A percentile compares a stretch with the other conserved stretches of the same genome.
These are phyloP conservation scores for Lepraria neglecta DNA, from an alignment of 495 filamentous ascomycete species.

Conservation along the genomic window DNA sequence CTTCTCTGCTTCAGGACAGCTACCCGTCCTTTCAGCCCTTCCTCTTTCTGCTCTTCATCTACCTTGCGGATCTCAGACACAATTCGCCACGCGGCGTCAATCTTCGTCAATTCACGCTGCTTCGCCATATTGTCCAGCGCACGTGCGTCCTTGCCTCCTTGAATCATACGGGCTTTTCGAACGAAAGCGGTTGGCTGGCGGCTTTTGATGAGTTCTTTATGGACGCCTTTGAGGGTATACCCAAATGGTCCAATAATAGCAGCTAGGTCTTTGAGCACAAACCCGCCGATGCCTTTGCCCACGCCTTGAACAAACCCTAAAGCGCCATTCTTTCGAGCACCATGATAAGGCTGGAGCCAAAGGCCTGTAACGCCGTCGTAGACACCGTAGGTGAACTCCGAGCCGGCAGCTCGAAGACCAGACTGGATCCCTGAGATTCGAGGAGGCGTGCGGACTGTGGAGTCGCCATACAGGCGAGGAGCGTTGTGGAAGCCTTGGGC, in stretches of 20 bases:
- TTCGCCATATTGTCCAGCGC: constrained; percentile 18
- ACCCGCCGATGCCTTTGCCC: constrained; percentile 67
- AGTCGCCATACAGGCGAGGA: constrained; percentile 67
- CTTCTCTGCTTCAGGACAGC: constrained; percentile 29
- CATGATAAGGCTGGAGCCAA: constrained; percentile 57
- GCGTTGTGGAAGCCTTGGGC: constrained; percentile 81
- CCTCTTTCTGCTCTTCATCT: constrained; percentile 32
- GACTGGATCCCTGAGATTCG: constrained; percentile 63
- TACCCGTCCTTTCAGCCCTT: constrained; percentile 30
- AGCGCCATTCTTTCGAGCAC: constrained; percentile 52
- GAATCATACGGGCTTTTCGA: constrained; percentile 43
- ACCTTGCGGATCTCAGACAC: constrained; percentile 38
- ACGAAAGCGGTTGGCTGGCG: constrained; percentile 44
- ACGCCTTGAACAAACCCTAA: constrained; percentile 60
- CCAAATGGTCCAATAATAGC: constrained; percentile 58
- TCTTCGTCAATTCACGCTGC: constrained; percentile 28
- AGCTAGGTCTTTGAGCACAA: constrained; percentile 62
- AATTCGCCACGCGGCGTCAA: constrained; percentile 39
- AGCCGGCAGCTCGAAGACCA: constrained; percentile 56
- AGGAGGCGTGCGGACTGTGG: constrained; percentile 41
- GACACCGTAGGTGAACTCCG: constrained; percentile 65
- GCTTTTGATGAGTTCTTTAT: constrained; percentile 36
- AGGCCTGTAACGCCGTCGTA: constrained; percentile 69
- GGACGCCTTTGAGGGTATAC: constrained; percentile 61
- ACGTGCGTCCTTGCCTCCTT: constrained; percentile 33